A percentile compares a stretch with the other conserved stretches of the same genome.
These are phyloP conservation scores for Trichoderma asperellum DNA, from an alignment of 2,329 filamentous ascomycete species.

Conservation along the genomic window DNA sequence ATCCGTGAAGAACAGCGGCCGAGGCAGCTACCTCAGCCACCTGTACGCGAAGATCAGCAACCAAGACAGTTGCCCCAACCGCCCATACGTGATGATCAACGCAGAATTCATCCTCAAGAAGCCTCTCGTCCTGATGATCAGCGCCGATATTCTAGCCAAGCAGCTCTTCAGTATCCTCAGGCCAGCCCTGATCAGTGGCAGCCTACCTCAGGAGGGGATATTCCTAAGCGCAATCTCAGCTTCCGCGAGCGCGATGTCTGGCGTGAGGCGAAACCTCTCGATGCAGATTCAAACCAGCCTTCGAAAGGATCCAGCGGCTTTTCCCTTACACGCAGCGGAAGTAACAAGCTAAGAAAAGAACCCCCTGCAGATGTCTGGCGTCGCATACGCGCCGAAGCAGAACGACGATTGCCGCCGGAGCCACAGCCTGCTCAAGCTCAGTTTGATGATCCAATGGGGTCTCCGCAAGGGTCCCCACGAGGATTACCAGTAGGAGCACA, in stretches of 20 bases:
- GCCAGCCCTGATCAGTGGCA: conserved; percentile 27
- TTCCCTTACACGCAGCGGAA: conserved; percentile 53
- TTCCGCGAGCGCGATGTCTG: conserved; percentile 62
- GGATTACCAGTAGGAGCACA: conserved; percentile 19
- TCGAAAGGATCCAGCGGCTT: conserved; percentile 42
- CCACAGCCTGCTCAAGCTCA: conserved; percentile 6
- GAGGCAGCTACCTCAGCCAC: conserved; percentile 29
- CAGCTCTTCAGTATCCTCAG: conserved; percentile 29
- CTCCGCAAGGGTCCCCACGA: conserved; percentile 3
- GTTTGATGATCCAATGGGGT: conserved; percentile 8
- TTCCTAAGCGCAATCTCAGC: conserved; percentile 60
- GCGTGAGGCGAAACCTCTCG: conserved; percentile 46
- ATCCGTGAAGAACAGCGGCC: conserved; percentile 8
- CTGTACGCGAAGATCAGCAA: conserved; percentile 15
- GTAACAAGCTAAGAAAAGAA: conserved; percentile 63
- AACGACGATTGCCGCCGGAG: conserved; percentile 38
- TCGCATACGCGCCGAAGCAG: conserved; percentile 48
- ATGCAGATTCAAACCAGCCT: conserved; percentile 36
- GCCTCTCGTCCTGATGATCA: conserved; percentile 11
- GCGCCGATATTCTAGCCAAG: conserved; percentile 31
- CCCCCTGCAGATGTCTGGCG: conserved; percentile 58
- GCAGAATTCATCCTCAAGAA: conserved; percentile 12
- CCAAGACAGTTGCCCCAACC: conserved; percentile 29
- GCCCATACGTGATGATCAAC: conserved; percentile 15
- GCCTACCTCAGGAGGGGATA: conserved; percentile 37